Evolutionary conservation across 768 basidiomycete species (phyloP), one percentile per base, ranked within the genome.

Genomic region (Gloeophyllum trabeum): DNA sequence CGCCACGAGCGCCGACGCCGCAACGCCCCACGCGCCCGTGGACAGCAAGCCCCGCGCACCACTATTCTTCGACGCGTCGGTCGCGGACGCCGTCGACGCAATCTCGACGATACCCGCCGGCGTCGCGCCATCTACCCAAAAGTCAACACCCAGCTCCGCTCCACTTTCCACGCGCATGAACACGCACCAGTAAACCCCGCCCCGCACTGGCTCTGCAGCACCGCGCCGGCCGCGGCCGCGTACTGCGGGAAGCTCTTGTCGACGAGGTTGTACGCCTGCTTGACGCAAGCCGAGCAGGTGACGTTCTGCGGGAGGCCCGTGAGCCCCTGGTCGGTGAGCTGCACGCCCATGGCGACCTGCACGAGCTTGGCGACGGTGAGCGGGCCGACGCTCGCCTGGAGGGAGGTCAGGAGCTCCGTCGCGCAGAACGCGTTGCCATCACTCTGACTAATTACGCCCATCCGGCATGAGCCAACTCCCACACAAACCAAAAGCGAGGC

Each of bases 391-490:
- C 44, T 23, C 4, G 52, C 49, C 55, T 87, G 69, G 14, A 81
- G 48, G 49, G 65, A 66, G 19, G 61, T 71, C 7, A 87, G 65
- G 5, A 66, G 60, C 49, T 86, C 66, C 0, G 76, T 75, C 20
- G 70, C 49, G 53, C 85, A 88, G 45, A 79, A 61, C 25, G 52
- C 46, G 52, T 69, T 55, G 53, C 59, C 62, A 41, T 53, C 46
- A 13, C 54, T 60, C 47, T 63, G 62, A 47, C 39, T 45, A 32
- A 43, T 35, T 35, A 44, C 25, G 39, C 45, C 38, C 23, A 44
- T 36, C 16, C 7, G 14, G 43, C 26, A 39, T 2, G 35, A 32
- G 1, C 18, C 28, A 1, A 10, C 24, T n/a, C 39, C 5, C 6
- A 40, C 6, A 43, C 30, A 23, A 23, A 16, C 4, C 19, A 19